Conservation (phyloP, 2,329 filamentous ascomycete species). For the Magnaporthiopsis incrustans region DNA sequence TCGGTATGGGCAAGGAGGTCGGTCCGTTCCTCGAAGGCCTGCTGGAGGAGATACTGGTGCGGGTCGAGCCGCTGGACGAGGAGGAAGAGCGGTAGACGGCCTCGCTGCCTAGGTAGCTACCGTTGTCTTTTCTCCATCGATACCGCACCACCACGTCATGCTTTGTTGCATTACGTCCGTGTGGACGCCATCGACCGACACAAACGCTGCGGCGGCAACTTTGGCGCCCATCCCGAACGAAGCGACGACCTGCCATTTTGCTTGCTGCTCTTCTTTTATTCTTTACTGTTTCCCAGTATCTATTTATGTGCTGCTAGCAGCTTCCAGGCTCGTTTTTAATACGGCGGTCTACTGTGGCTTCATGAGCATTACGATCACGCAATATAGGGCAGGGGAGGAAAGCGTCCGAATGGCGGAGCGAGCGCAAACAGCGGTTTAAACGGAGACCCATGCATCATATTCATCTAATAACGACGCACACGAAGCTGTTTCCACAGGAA, state of each 20-base stretch:
- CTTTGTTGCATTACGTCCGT: not conserved
- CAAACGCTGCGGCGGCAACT: not conserved
- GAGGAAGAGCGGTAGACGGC: constrained; percentile 32
- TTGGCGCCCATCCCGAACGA: not conserved
- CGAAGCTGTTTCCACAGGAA: not conserved
- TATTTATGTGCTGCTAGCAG: no score
- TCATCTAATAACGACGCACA: not conserved
- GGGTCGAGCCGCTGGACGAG: constrained; percentile 82
- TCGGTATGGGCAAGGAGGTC: constrained; percentile 90
- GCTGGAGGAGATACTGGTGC: constrained; percentile 84
- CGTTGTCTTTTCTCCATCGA: not conserved
- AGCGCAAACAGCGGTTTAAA: not conserved
- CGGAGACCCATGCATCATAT: not conserved
- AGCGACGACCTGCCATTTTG: not conserved
- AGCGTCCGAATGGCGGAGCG: not conserved
- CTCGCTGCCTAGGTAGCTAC: not conserved
- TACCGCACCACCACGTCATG: not conserved
- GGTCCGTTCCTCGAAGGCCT: constrained; percentile 85
- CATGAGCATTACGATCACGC: no score
- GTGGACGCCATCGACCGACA: not conserved
- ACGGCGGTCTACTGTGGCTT: no score
- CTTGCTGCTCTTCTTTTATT: not conserved
- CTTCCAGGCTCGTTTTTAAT: not conserved
- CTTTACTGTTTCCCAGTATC: not conserved
- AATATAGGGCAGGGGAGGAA: not conserved